These are phyloP conservation scores for Paecilomyces sp. DNA, from an alignment of 2,329 filamentous ascomycete species.

Conservation along the genomic window DNA sequence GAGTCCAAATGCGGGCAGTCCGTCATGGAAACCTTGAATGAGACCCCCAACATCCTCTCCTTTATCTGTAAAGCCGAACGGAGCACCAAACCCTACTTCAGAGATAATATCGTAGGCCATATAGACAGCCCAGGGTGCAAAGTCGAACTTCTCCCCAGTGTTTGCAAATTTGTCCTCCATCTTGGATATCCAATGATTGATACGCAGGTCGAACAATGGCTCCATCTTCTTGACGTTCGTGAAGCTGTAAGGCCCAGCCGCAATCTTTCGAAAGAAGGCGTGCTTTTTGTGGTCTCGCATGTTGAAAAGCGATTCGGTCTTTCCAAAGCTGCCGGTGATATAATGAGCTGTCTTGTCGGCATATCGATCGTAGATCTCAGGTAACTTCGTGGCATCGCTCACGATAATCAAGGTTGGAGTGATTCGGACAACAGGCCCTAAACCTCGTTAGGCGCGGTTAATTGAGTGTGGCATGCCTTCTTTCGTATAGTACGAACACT, in stretches of 20 bases:
- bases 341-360: conserved; percentile 54
- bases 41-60: conserved; percentile 47
- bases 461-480: background rate
- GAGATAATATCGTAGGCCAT: conserved; percentile 54
- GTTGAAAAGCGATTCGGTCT: conserved; percentile 51
- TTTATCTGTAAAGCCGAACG: conserved; percentile 50
- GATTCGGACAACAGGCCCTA: conserved; percentile 48
- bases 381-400: conserved; percentile 47
- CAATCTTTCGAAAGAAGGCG: conserved; percentile 47
- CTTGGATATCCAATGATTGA: conserved; percentile 45
- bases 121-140: conserved; percentile 45
- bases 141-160: conserved; percentile 44
- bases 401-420: conserved; percentile 49
- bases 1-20: conserved; percentile 44
- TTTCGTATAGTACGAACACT: background rate
- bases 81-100: conserved; percentile 49
- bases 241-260: conserved; percentile 50
- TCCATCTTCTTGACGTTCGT: conserved; percentile 54
- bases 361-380: conserved; percentile 49
- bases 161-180: conserved; percentile 42
- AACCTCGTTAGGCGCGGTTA: background rate
- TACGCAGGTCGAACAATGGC: conserved; percentile 46
- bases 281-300: conserved; percentile 49
- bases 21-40: conserved; percentile 50
- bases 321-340: conserved; percentile 51